These are phyloP conservation scores for Amphirosellinia nigrospora DNA, from an alignment of 495 filamentous ascomycete species.

Conservation along the genomic window DNA sequence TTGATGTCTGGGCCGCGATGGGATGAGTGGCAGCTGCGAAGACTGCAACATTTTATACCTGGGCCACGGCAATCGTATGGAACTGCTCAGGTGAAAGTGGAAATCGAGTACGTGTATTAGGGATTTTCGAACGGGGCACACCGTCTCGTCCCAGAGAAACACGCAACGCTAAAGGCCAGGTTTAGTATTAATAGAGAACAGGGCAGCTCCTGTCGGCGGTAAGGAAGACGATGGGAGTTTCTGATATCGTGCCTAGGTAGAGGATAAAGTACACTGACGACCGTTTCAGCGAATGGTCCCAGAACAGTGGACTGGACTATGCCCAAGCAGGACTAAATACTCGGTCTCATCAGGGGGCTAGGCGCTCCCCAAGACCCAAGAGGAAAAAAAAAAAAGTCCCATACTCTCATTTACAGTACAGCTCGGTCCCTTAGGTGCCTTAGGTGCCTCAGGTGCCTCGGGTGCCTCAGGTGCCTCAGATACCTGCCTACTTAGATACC, in stretches of 20 bases:
- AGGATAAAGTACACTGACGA: slow-evolving; percentile 18
- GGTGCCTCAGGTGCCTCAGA: too few species aligned
- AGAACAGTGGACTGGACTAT: slow-evolving; percentile 12
- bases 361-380: slow-evolving; percentile 4
- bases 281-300: slow-evolving; percentile 16
- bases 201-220: neutral
- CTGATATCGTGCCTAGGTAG: slow-evolving; percentile 1
- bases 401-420: slow-evolving; percentile 12
- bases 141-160: neutral
- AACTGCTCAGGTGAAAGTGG: neutral
- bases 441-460: too few species aligned
- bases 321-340: slow-evolving; percentile 13
- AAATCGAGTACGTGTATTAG: neutral
- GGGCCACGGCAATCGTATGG: neutral
- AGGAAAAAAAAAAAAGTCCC: slow-evolving; percentile 22
- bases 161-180: neutral
- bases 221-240: neutral
- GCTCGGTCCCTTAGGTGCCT: neutral
- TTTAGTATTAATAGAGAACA: slow-evolving; percentile 24
- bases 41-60: slow-evolving; percentile 26
- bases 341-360: neutral
- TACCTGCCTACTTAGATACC: too few species aligned
- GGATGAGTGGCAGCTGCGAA: slow-evolving; percentile 23
- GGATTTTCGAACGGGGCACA: neutral
- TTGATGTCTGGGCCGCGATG: neutral